Evolutionary conservation across 495 filamentous ascomycete genomes (phyloP), one percentile per base, ranked within the genome.

Genomic region (Aspergillus funiculosus): DNA sequence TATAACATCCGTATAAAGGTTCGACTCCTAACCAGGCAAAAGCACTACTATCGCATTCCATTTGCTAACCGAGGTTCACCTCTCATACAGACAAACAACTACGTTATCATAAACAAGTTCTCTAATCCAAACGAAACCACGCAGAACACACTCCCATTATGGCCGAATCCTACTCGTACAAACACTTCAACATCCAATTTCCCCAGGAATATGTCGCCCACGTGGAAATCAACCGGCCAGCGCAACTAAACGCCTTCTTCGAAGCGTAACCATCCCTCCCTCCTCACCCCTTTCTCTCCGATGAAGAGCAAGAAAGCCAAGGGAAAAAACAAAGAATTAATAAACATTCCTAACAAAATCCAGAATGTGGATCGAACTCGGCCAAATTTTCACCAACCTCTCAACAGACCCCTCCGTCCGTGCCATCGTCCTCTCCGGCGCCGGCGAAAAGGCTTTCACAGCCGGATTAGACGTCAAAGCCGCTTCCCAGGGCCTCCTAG

Each of bases 231-330:
- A 90, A 94, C 72, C 80, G 92, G 6, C 80, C 91, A 1, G 64
- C 80, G 39, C 96, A 95, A 69, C 70, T 95, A 61, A 98, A 98
- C 65, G 82, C 92, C 43, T 97, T 96, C 66, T 70, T 79, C 49
- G 83, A 89, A 66, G 72, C 64, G 80, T 82, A 68, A 50, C 64
- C 62, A 1, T 30, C 17, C 20, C 20, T 2, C 21, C 39, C 50
- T 6, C 49, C 7, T 37, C 25, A 20, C 20, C 21, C 17, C 11
- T 19, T 8, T 5, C 2, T 11, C 31, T 34, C 5, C 10, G 13
- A 2, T 2, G 11, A 15, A 15, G 15, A 34, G 3, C 1, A 34
- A 4, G 15, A 34, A 34, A 4, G n/a, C n/a, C n/a, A n/a, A n/a
- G n/a, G n/a, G n/a, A 34, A 34, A 34, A 14, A 39, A 26, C 17